A percentile compares a stretch with the other conserved stretches of the same genome.
phyloP scores from a whole-genome alignment of 306 rosid species.

The Lagenaria siceraria region DNA sequence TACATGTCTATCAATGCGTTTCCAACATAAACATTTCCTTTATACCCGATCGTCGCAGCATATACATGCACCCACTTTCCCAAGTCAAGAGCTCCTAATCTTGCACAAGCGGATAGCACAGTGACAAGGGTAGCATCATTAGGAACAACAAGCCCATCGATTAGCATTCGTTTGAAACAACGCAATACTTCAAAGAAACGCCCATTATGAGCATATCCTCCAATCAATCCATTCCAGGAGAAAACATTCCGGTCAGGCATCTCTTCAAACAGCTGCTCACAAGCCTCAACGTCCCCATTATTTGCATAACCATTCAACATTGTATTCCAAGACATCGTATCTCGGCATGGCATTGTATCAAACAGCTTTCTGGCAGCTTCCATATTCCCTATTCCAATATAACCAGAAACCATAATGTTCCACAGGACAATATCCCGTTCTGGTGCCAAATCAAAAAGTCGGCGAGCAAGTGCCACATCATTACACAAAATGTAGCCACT shows the following conservation, averaged over 20 bases:
- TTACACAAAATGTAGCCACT: conserved; percentile 29
- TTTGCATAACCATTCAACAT: conserved; percentile 55
- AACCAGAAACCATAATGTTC: conserved; percentile 56
- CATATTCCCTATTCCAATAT: conserved; percentile 39
- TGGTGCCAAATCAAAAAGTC: conserved; percentile 49
- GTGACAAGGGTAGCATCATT: conserved; percentile 56
- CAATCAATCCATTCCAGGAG: conserved; percentile 69
- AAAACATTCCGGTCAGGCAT: conserved; percentile 61
- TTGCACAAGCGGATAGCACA: conserved; percentile 53
- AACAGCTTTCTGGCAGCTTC: conserved; percentile 40
- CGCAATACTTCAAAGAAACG: conserved; percentile 27
- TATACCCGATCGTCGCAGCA: conserved; percentile 38
- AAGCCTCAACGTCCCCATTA: conserved; percentile 32
- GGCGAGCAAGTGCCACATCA: conserved; percentile 39
- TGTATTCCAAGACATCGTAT: conserved; percentile 63
- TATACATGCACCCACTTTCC: conserved; percentile 42
- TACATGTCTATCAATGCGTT: conserved; percentile 58
- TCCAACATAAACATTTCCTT: conserved; percentile 40
- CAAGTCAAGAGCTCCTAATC: conserved; percentile 72
- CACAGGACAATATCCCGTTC: conserved; percentile 60
- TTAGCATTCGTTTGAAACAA: conserved; percentile 50
- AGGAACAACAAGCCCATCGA: conserved; percentile 37
- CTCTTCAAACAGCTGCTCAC: conserved; percentile 45
- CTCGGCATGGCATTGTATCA: conserved; percentile 46
- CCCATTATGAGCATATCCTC: conserved; percentile 45